These are phyloP conservation scores for Isabelozyma rhagii DNA, from an alignment of 805 yeast species.

Conservation along the genomic window DNA sequence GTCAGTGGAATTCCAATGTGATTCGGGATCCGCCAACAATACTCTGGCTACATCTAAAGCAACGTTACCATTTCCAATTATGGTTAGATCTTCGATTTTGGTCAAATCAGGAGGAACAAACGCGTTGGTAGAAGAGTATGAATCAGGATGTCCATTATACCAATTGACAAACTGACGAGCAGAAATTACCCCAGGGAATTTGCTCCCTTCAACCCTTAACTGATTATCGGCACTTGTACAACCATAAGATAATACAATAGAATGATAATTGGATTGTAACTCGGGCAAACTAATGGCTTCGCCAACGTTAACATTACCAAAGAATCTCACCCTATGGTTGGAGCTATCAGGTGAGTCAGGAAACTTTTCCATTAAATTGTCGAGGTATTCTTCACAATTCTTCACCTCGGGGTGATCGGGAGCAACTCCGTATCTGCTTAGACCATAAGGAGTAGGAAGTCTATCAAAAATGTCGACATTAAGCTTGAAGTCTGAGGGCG, in stretches of 20 bases:
- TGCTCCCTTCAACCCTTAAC: conserved; percentile 58
- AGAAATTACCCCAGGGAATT: conserved; percentile 63
- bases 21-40: conserved; percentile 54
- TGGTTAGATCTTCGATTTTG: conserved; percentile 60
- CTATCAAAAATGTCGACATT: conserved; percentile 76
- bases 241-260: conserved; percentile 81
- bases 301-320: conserved; percentile 75
- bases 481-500: conserved; percentile 22
- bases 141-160: conserved; percentile 88
- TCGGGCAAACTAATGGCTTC: conserved; percentile 50
- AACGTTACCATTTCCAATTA: conserved; percentile 97
- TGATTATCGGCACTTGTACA: conserved; percentile 57
- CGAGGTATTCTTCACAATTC: conserved; percentile 72
- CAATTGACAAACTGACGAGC: conserved; percentile 91
- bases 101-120: conserved; percentile 53
- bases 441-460: conserved; percentile 87
- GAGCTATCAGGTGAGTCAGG: conserved; percentile 6
- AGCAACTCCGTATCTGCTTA: conserved; percentile 94
- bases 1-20: conserved; percentile 68
- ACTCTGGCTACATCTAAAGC: conserved; percentile 89
- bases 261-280: conserved; percentile 59
- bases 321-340: conserved; percentile 39
- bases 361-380: conserved; percentile 37
- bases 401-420: conserved; percentile 99
- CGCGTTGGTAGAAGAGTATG: conserved; percentile 26